Evolutionary conservation across 176 grass and related monocot genomes (phyloP).

Genomic region (Triticum turgidum): DNA sequence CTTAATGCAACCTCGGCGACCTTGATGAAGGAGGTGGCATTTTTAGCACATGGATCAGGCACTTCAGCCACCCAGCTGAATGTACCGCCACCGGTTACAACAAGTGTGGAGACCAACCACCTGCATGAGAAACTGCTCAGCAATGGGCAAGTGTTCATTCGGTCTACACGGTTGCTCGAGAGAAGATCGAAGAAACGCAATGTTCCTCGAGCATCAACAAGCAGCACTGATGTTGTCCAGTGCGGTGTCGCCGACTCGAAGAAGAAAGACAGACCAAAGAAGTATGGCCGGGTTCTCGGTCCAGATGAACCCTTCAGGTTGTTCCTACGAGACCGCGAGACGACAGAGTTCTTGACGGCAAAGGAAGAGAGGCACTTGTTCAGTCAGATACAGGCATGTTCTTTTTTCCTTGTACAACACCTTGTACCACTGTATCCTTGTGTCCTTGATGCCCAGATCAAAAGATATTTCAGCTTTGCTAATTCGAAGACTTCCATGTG

Average conservation of each 20-base stretch:
- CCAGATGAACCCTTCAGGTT: conserved; percentile 56
- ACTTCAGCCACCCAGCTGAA: conserved; percentile 21
- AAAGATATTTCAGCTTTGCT: background rate
- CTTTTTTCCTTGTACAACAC: background rate
- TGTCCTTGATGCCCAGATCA: background rate
- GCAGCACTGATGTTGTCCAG: background rate
- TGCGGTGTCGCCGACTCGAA: conserved; percentile 1
- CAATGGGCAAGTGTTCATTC: conserved; percentile 45
- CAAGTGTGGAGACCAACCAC: conserved; percentile 10
- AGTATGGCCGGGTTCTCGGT: conserved; percentile 48
- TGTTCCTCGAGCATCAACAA: conserved; percentile 9
- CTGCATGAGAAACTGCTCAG: background rate
- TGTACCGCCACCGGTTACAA: background rate
- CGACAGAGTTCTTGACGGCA: conserved; percentile 58
- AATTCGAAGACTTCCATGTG: background rate
- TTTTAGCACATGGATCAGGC: conserved; percentile 22
- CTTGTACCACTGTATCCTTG: background rate
- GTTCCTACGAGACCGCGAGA: conserved; percentile 62
- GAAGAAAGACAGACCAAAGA: conserved; percentile 42
- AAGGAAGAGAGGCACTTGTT: conserved; percentile 65
- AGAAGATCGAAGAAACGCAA: conserved; percentile 56
- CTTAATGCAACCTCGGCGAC: conserved; percentile 1
- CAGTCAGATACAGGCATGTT: conserved; percentile 60
- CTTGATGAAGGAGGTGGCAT: conserved; percentile 8
- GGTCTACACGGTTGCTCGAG: conserved; percentile 52